Percentiles rank a stretch among this genome's conserved stretches.
phyloP scores from a whole-genome alignment of 768 basidiomycete species.

The Tulasnella sp. region DNA sequence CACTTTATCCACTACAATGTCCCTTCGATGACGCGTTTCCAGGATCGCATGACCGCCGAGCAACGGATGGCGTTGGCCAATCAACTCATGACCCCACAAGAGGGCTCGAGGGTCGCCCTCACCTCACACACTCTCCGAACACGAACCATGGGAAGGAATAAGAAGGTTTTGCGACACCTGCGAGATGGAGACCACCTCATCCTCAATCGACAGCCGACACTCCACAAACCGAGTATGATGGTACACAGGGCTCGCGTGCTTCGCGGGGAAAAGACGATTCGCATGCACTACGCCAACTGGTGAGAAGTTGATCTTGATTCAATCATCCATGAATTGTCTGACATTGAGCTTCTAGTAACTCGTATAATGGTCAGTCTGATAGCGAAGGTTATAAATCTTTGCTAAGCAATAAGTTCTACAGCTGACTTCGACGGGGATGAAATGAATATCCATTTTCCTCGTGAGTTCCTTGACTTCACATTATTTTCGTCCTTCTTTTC shows the following conservation, averaged over 20 bases:
- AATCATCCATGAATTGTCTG: not conserved
- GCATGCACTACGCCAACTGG: constrained; percentile 99
- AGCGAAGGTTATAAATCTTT: not conserved
- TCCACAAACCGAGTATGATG: constrained; percentile 99
- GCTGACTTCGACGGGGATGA: constrained; percentile 96
- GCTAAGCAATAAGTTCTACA: constrained; percentile 24
- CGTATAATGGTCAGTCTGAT: constrained; percentile 73
- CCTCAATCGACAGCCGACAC: constrained; percentile 92
- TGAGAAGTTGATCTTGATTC: constrained; percentile 25
- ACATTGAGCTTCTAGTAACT: constrained; percentile 53
- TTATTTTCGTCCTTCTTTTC: too few species aligned
- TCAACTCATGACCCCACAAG: constrained; percentile 84
- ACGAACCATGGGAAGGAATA: constrained; percentile 72
- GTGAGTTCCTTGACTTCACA: constrained; percentile 48
- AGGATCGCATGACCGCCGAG: constrained; percentile 82
- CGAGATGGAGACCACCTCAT: constrained; percentile 91
- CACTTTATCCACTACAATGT: too few species aligned
- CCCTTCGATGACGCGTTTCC: not conserved
- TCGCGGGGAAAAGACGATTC: constrained; percentile 94
- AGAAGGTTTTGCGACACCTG: constrained; percentile 95
- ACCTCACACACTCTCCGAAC: constrained; percentile 55
- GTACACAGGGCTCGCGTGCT: constrained; percentile 85
- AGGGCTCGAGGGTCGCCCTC: constrained; percentile 39
- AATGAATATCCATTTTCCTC: constrained; percentile 99
- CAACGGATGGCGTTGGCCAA: constrained; percentile 93